Evolutionary conservation across 2,329 filamentous ascomycete species (phyloP), one percentile per base, ranked within the genome.

Genomic region (Cercospora citrullina): DNA sequence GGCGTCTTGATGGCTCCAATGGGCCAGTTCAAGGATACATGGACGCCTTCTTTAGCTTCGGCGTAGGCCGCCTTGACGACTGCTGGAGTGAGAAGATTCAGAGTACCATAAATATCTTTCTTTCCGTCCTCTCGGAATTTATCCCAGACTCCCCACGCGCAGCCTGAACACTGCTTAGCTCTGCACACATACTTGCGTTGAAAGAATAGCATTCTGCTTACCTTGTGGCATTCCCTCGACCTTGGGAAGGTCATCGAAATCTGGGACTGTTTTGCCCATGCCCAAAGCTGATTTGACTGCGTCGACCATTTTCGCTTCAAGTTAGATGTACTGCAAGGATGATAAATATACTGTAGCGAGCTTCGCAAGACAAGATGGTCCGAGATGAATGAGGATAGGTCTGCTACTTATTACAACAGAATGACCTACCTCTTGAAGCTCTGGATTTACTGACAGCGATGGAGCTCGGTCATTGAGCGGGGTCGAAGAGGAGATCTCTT

Each of bases 21-120:
- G 21, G 72, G 74, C 76, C 75, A 81, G 74, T 84, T 82, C 2
- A 82, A 75, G 2, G 78, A 80, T 48, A 85, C 76, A 0, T 78
- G 79, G 3, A 79, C 68, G 8, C 83, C 83, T 6, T 79, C 75
- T 18, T 75, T 73, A 30, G 83, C 80, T 68, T 84, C 82, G 4
- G 75, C 73, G 30, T 79, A 79, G 5, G 82, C 83, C 21, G 75
- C 75, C 59, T 78, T 75, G 26, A 84, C 78, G 1, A 81, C 79
- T 4, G 81, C 79, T 0, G 79, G 78, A 0, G 82, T 84, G 21
- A 84, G 75, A 4, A 82, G 76, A 68, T 85, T 85, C 30, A 84
- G 72, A 0, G 78, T 81, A 1, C 83, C 83, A 48, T 78, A 77
- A 9, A 80, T 68, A 70, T 84, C 82, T 55, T 81, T 80, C 51